phyloP scores from a whole-genome alignment of 441 rosid genomes.

The Adansonia grandidieri region DNA sequence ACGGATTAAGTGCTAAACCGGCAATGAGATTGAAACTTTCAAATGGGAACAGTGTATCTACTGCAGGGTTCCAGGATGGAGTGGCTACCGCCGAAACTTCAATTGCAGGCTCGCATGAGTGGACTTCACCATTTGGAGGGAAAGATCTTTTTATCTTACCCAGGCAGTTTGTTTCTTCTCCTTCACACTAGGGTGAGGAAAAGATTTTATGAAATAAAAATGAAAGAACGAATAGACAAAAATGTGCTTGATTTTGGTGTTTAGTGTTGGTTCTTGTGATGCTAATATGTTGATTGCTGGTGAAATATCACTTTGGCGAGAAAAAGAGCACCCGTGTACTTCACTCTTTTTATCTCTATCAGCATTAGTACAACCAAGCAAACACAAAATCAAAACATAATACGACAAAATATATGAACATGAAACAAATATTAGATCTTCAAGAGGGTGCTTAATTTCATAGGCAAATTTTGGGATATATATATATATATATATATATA shows the following conservation, averaged over 20 bases:
- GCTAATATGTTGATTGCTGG: conserved; percentile 1
- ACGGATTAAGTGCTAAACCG: neutral
- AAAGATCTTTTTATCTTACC: conserved; percentile 3
- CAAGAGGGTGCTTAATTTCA: neutral
- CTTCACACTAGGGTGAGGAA: neutral
- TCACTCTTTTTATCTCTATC: no score
- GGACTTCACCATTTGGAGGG: conserved; percentile 10
- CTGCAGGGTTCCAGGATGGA: neutral
- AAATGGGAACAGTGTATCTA: neutral
- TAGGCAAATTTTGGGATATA: neutral
- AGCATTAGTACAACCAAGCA: no score
- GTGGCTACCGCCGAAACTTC: neutral
- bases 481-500: neutral
- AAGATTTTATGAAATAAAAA: neutral
- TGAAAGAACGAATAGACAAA: neutral
- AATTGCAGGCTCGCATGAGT: neutral
- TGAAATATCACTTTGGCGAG: neutral
- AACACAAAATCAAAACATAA: no score
- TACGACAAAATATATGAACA: no score
- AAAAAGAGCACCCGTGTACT: neutral
- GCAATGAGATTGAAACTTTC: neutral
- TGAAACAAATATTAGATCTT: no score
- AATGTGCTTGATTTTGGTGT: neutral
- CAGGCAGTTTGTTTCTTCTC: conserved; percentile 2
- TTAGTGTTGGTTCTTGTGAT: neutral